These are phyloP conservation scores for Spergularia azorica DNA, from an alignment of 179 eudicot species.

Conservation along the genomic window DNA sequence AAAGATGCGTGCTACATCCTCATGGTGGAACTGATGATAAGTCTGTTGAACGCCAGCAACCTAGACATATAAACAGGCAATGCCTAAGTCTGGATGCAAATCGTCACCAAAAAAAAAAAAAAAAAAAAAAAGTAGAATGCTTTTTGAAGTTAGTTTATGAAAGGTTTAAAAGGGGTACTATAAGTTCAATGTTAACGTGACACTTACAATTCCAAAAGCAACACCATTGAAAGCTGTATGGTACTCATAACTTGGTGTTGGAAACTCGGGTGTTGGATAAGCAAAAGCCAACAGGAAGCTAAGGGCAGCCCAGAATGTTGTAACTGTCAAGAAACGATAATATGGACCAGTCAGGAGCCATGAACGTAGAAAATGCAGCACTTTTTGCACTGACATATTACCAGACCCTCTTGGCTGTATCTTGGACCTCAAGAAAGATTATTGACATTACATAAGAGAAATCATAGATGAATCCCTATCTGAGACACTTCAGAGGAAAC, in stretches of 20 bases:
- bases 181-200: neutral
- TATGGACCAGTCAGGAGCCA: neutral
- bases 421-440: too few relatives aligned
- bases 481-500: too few relatives aligned
- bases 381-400: too few relatives aligned
- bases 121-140: neutral
- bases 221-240: slow-evolving; percentile 92
- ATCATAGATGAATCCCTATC: too few relatives aligned
- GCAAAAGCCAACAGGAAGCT: slow-evolving; percentile 89
- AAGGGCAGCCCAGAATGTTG: slow-evolving; percentile 86
- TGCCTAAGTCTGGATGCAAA: too few relatives aligned
- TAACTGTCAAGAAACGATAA: slow-evolving; percentile 51
- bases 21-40: slow-evolving; percentile 85
- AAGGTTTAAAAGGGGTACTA: neutral
- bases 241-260: slow-evolving; percentile 97
- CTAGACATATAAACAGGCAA: slow-evolving; percentile 31
- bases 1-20: slow-evolving; percentile 64
- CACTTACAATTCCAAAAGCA: slow-evolving; percentile 94
- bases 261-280: slow-evolving; percentile 91
- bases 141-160: neutral
- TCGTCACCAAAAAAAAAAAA: neutral
- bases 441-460: too few relatives aligned
- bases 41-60: slow-evolving; percentile 85
- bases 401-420: too few relatives aligned
- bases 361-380: too few relatives aligned